Percentiles rank a stretch among this genome's conserved stretches.
Evolutionary conservation across 306 rosid species (phyloP).

Genomic region (Dalbergia cultrata): DNA sequence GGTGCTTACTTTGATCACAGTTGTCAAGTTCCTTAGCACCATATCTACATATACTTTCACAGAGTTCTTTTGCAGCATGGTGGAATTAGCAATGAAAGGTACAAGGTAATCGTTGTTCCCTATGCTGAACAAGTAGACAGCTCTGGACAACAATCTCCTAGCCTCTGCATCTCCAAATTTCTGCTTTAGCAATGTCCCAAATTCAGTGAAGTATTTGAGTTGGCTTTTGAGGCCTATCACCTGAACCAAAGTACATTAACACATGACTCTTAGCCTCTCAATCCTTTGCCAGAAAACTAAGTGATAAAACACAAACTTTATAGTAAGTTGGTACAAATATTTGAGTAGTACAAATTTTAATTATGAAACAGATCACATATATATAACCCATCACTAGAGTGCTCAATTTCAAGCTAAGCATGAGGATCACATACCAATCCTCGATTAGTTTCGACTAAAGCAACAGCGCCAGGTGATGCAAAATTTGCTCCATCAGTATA

Average conservation of each 20-base stretch:
- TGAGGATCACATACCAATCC: neutral
- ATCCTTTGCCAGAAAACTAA: too few species aligned
- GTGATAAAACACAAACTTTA: too few species aligned
- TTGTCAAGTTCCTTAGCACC: neutral
- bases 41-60: neutral
- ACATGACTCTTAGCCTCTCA: too few species aligned
- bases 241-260: neutral
- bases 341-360: too few species aligned
- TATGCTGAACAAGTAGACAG: neutral
- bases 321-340: too few species aligned
- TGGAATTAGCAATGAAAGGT: neutral
- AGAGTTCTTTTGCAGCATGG: neutral
- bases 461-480: neutral
- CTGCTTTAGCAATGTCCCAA: neutral
- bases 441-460: neutral
- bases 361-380: too few species aligned
- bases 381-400: neutral
- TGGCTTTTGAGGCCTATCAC: neutral
- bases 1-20: neutral
- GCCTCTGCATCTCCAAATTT: neutral
- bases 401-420: neutral
- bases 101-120: neutral
- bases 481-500: neutral
- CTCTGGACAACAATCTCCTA: neutral
- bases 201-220: neutral